phyloP scores from a whole-genome alignment of 2,329 filamentous ascomycete species.

The Epicoccum sorghinum region DNA sequence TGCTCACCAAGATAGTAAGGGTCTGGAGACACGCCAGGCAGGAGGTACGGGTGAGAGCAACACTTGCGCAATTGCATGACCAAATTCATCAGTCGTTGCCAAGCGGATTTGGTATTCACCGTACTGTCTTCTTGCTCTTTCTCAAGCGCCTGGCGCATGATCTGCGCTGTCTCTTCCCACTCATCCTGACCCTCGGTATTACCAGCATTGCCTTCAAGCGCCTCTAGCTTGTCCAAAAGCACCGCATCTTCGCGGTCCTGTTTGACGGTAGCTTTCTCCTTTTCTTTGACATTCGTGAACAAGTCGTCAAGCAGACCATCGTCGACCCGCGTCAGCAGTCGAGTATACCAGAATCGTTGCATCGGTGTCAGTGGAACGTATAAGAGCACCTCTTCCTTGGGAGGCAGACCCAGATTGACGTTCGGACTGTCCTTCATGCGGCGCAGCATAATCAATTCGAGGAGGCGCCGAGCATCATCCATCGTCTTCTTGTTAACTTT shows the following conservation, averaged over 20 bases:
- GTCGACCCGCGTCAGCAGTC: conserved; percentile 62
- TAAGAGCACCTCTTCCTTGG: conserved; percentile 63
- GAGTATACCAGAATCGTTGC: conserved; percentile 64
- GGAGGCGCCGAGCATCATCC: conserved; percentile 57
- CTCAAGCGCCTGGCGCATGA: conserved; percentile 87
- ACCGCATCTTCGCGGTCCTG: conserved; percentile 47
- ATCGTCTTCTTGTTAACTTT: conserved; percentile 61
- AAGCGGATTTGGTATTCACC: conserved; percentile 43
- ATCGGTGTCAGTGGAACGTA: conserved; percentile 64
- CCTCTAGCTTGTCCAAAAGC: conserved; percentile 42
- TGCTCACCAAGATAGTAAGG: conserved; percentile 56
- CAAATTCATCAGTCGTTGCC: conserved; percentile 60
- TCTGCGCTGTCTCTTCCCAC: conserved; percentile 79
- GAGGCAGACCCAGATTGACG: conserved; percentile 61
- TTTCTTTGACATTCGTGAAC: conserved; percentile 56
- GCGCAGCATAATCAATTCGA: conserved; percentile 65
- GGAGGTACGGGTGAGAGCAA: conserved; percentile 61
- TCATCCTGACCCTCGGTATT: conserved; percentile 22
- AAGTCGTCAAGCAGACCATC: conserved; percentile 59
- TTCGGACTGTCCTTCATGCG: conserved; percentile 62
- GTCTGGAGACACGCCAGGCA: conserved; percentile 54
- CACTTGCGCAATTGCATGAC: conserved; percentile 63
- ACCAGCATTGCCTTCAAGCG: conserved; percentile 26
- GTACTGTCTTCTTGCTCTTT: conserved; percentile 42
- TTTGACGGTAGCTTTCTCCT: conserved; percentile 49